Base-by-base conservation (phyloP, 345 rosid genomes). In the Eucalyptus rudis region DNA sequence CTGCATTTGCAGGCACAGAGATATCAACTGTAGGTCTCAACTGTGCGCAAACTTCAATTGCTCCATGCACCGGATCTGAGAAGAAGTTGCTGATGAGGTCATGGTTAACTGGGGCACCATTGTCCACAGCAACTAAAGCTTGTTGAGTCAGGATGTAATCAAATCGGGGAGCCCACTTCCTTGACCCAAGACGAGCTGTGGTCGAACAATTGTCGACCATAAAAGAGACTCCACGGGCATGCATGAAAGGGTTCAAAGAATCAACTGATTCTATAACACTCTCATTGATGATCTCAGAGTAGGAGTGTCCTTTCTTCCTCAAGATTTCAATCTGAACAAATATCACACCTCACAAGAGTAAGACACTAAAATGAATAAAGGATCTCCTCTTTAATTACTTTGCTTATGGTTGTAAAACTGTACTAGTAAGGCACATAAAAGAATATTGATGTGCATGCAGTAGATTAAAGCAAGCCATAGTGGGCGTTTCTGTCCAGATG, bases 151-250 rank as follows among this genome's bases (percentile, higher is more conserved):
- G 90, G 92, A 94, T 89, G 91, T 97, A 96, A 88, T 96, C 99
- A 14, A 97, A 97, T 33, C 97, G 92, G 10, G 99, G 99, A 1
- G 99, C 99, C 99, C 99, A 96, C 87, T 97, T 97, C 89, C 99
- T 95, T 16, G 99, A 96, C 54, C 99, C 99, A 54, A 97, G 90
- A 59, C 99, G 94, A 47, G 99, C 99, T 10, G 99, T 97, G 27
- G 99, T 97, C 1, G 99, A 97, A 92, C 98, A 95, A 90, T 97
- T 97, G 90, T 97, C 99, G 29, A 96, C 99, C 99, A 96, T 96
- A 91, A 97, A 97, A 4, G 98, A 96, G 87, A 97, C 96, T 89
- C 99, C 99, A 10, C 99, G 96, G 8, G 99, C 99, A 86, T 96
- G 98, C 99, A 97, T 97, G 84, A 97, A 97, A 5, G 99, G 99